Evolutionary conservation across 768 basidiomycete genomes (phyloP).

Genomic region (Obba rivulosa): DNA sequence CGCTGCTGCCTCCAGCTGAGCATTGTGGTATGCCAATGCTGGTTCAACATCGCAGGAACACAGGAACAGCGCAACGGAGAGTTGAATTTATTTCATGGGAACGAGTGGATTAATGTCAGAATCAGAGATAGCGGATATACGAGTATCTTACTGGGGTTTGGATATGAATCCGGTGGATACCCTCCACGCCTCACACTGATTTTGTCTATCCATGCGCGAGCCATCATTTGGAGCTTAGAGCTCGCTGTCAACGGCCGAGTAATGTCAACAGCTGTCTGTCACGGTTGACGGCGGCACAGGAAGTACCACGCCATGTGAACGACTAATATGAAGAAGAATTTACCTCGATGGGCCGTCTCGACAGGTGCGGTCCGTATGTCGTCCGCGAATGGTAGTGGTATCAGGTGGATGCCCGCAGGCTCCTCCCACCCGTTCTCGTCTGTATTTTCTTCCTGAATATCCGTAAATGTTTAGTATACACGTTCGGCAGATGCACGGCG

Average conservation of each 20-base stretch:
- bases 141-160: constrained; percentile 72
- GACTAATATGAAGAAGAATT: constrained; percentile 3
- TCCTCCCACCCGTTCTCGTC: constrained; percentile 73
- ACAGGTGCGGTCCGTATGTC: constrained; percentile 82
- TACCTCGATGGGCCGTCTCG: constrained; percentile 60
- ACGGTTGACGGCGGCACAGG: background rate
- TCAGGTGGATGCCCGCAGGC: constrained; percentile 89
- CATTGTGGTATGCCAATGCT: constrained; percentile 88
- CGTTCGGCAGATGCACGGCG: background rate
- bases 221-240: constrained; percentile 60
- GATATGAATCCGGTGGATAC: constrained; percentile 87
- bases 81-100: background rate
- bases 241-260: constrained; percentile 42
- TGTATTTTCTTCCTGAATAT: constrained; percentile 55
- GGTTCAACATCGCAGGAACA: constrained; percentile 1
- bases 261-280: constrained; percentile 4
- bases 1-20: constrained; percentile 85
- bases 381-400: constrained; percentile 91
- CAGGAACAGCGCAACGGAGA: constrained; percentile 4
- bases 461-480: too few species aligned
- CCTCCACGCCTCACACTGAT: constrained; percentile 69
- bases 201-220: constrained; percentile 72
- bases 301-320: background rate
- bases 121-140: background rate
- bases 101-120: constrained; percentile 1